Evolutionary conservation across 768 basidiomycete genomes (phyloP).

Genomic region (Leccinum imitatum): DNA sequence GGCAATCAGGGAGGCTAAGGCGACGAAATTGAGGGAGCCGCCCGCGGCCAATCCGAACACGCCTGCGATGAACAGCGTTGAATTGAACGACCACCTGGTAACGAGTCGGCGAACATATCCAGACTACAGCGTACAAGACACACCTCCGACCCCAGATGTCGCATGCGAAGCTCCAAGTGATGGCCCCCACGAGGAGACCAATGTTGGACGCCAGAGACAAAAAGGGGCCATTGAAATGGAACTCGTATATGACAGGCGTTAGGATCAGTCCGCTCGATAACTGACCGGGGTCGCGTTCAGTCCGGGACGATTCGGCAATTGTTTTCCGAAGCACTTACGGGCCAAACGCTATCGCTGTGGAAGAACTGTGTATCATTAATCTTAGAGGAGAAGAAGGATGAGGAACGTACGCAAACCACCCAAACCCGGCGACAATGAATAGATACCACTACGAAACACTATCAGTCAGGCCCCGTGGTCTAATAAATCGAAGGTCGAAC

Average conservation of each 20-base stretch:
- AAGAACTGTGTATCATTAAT: too few relatives aligned
- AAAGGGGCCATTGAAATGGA: constrained; percentile 46
- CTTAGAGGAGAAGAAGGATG: too few relatives aligned
- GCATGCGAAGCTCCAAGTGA: constrained; percentile 49
- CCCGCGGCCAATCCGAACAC: constrained; percentile 54
- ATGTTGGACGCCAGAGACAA: constrained; percentile 52
- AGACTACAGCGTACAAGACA: constrained; percentile 5
- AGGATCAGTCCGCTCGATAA: constrained; percentile 45
- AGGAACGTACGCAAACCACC: constrained; percentile 40
- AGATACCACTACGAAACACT: constrained; percentile 35
- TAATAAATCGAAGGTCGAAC: background rate
- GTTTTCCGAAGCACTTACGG: constrained; percentile 25
- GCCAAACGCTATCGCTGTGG: constrained; percentile 39
- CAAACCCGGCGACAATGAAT: constrained; percentile 41
- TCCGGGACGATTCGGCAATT: background rate
- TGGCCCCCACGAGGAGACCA: constrained; percentile 51
- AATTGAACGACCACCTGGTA: constrained; percentile 50
- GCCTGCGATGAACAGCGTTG: constrained; percentile 53
- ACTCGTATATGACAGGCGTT: constrained; percentile 48
- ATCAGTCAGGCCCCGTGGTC: background rate
- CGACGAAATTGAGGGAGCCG: constrained; percentile 44
- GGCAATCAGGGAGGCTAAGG: constrained; percentile 48
- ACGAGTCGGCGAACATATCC: background rate
- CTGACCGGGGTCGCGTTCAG: constrained; percentile 23
- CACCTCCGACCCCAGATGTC: constrained; percentile 53